phyloP scores from a whole-genome alignment of 257 asterid genomes.

The Jacaranda mimosifolia region DNA sequence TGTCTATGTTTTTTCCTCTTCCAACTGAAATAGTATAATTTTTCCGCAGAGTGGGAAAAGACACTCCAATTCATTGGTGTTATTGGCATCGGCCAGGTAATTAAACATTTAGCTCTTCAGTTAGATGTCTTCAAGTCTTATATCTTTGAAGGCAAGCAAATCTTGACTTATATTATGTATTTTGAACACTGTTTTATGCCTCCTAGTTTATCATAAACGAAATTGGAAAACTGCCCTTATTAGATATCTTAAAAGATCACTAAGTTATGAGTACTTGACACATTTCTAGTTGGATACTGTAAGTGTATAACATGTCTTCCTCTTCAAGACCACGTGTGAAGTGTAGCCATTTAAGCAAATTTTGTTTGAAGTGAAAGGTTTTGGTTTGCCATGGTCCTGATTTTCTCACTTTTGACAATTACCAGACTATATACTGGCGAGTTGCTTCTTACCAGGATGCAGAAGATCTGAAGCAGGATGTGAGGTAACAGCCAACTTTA shows the following conservation, averaged over 20 bases:
- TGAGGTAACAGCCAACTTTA: slow-evolving; percentile 58
- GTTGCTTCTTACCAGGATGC: slow-evolving; percentile 71
- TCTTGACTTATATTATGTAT: background rate
- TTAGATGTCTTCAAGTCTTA: slow-evolving; percentile 1
- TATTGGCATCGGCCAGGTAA: slow-evolving; percentile 77
- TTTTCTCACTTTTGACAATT: slow-evolving; percentile 25
- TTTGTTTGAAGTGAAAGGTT: background rate
- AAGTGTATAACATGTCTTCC: background rate
- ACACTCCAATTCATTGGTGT: slow-evolving; percentile 73
- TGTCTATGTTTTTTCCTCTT: background rate
- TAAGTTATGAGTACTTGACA: too few relatives aligned
- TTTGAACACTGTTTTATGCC: too few relatives aligned
- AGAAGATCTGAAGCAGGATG: slow-evolving; percentile 74
- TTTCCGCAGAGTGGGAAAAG: slow-evolving; percentile 88
- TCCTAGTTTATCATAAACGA: too few relatives aligned
- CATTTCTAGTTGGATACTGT: background rate
- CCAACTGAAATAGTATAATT: slow-evolving; percentile 30
- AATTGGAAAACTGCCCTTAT: too few relatives aligned
- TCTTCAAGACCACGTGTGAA: background rate
- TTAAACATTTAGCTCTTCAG: slow-evolving; percentile 18
- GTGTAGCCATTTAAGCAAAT: background rate
- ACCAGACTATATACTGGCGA: slow-evolving; percentile 72
- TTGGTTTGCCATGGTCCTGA: background rate
- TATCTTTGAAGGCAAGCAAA: background rate
- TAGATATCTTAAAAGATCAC: too few relatives aligned